A percentile compares a stretch with the other conserved stretches of the same genome.
phyloP scores from a whole-genome alignment of 176 grass and related monocot species.

The Ampelocalamus luodianensis region DNA sequence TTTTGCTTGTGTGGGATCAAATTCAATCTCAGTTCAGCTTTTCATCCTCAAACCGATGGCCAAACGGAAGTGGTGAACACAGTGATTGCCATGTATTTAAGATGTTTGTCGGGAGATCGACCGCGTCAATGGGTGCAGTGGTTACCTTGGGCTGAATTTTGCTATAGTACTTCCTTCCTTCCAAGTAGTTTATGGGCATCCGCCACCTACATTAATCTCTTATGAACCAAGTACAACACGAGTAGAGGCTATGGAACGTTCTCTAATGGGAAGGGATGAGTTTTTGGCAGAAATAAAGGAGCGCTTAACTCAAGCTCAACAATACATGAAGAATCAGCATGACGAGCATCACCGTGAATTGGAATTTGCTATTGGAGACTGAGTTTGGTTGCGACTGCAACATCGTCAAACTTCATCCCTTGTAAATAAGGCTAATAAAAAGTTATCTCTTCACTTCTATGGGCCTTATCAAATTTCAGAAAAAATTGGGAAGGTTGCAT shows the following conservation, averaged over 20 bases:
- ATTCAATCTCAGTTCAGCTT: neutral
- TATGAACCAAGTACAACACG: neutral
- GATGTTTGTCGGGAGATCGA: neutral
- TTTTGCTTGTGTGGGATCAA: neutral
- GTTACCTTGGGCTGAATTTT: neutral
- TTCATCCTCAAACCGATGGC: neutral
- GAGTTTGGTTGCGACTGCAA: neutral
- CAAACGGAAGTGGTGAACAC: neutral
- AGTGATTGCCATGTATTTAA: neutral
- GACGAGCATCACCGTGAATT: neutral
- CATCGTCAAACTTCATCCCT: neutral
- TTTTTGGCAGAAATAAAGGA: neutral
- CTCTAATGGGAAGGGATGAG: neutral
- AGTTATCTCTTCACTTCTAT: neutral
- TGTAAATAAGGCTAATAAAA: neutral
- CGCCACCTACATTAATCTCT: neutral
- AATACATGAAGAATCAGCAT: neutral
- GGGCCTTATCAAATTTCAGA: neutral
- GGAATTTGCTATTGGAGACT: neutral
- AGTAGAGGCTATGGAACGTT: neutral
- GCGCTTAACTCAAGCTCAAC: neutral
- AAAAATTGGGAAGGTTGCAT: neutral
- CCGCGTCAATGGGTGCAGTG: neutral
- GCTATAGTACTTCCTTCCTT: neutral
- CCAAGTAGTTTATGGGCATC: neutral